Base-by-base conservation (phyloP, 176 grass and related monocot species). In the Guadua angustifolia region DNA sequence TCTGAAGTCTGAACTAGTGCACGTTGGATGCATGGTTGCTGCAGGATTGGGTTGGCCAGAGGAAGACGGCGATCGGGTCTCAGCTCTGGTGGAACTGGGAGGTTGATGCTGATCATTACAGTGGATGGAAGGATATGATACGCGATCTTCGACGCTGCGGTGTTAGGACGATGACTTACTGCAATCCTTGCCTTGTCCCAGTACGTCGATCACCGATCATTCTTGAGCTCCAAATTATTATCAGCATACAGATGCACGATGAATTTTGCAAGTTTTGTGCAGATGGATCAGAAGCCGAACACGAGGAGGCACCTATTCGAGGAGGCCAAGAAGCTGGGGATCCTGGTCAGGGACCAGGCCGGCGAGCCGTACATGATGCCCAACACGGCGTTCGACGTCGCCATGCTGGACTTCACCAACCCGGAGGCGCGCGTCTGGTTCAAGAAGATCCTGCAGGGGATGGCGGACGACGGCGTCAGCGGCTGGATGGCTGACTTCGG, bases 61-160 rank as follows among this genome's bases (percentile, higher is more conserved):
- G 95, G 79, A 90, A 90, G 84, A 97, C 95, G 1, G 61, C 90
- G 14, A 97, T 97, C 73, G 95, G 95, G 14, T 97, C 95, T 1
- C 92, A 97, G 88, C 81, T 97, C 1, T 97, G 95, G 92, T 97
- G 95, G 95, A 97, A 97, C 69, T 97, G 95, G 95, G 95, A 97
- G 86, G 84, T 89, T 12, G 95, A 97, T 5, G 82, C 60, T 35
- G 69, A 36, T 7, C 90, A 86, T 42, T 97, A 97, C 75, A 4
- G 29, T 58, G 92, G 92, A 62, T 97, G 95, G 95, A 92, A 84
- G 49, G 90, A 89, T n/a, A 82, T 97, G 0, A 51, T 92, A 4
- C 50, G 71, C 12, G 90, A 97, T 36, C 83, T 97, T 73, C 85
- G 86, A 3, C 1, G 43, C 73, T 52, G 77, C 40, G 83, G 88